Percentiles rank a stretch among this genome's conserved stretches.
Evolutionary conservation across 345 rosid species (phyloP).

Genomic region (Populus ilicifolia): DNA sequence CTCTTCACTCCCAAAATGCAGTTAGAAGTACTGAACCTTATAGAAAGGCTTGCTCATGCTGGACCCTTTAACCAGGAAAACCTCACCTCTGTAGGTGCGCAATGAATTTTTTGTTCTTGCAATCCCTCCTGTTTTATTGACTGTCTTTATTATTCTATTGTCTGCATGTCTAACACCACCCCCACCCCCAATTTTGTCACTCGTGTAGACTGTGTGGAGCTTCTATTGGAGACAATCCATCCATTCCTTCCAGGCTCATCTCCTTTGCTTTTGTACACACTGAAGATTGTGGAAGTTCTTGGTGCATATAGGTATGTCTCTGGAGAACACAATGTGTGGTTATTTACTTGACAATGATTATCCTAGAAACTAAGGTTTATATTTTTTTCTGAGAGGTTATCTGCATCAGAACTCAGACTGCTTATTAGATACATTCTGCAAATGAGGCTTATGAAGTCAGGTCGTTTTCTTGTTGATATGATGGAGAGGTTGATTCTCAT

Average conservation of each 20-base stretch:
- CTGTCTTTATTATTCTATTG: slow-evolving; percentile 14
- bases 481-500: slow-evolving; percentile 84
- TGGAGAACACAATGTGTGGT: neutral
- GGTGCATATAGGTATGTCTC: slow-evolving; percentile 81
- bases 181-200: neutral
- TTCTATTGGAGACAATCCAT: slow-evolving; percentile 78
- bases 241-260: slow-evolving; percentile 89
- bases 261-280: slow-evolving; percentile 65
- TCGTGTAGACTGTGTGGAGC: slow-evolving; percentile 83
- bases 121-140: neutral
- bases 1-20: slow-evolving; percentile 94
- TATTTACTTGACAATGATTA: slow-evolving; percentile 19
- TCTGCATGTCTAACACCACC: neutral
- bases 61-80: slow-evolving; percentile 92
- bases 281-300: slow-evolving; percentile 95
- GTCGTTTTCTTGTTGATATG: slow-evolving; percentile 79
- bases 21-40: slow-evolving; percentile 71
- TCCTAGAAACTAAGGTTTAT: slow-evolving; percentile 15
- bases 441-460: slow-evolving; percentile 73
- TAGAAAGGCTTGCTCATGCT: slow-evolving; percentile 80
- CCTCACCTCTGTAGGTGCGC: slow-evolving; percentile 89
- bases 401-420: slow-evolving; percentile 80
- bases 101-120: neutral
- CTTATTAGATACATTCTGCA: slow-evolving; percentile 83
- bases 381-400: slow-evolving; percentile 66